Conservation (phyloP, 495 filamentous ascomycete species). For the Talaromyces thailandensis region DNA sequence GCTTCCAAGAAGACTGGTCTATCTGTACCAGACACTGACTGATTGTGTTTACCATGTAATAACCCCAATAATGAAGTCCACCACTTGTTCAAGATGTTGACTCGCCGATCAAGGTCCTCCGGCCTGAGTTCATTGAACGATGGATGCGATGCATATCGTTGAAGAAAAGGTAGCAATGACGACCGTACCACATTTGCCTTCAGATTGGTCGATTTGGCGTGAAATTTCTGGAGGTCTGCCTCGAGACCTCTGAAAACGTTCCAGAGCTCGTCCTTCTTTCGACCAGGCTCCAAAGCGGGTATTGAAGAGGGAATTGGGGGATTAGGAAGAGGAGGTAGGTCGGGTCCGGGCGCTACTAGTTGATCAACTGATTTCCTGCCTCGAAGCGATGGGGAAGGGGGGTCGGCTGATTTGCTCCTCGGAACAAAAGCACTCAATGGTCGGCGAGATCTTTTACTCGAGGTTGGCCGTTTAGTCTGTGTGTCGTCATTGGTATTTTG, state of each 20-base stretch:
- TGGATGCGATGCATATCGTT: slow-evolving; percentile 58
- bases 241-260: slow-evolving; percentile 73
- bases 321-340: slow-evolving; percentile 45
- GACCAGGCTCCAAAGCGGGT: slow-evolving; percentile 30
- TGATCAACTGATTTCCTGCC: slow-evolving; percentile 52
- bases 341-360: slow-evolving; percentile 37
- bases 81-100: slow-evolving; percentile 85
- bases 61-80: slow-evolving; percentile 87
- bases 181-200: slow-evolving; percentile 76
- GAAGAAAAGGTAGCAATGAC: slow-evolving; percentile 76
- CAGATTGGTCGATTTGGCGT: slow-evolving; percentile 63
- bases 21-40: slow-evolving; percentile 67
- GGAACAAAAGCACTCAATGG: slow-evolving; percentile 42
- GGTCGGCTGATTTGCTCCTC: slow-evolving; percentile 33
- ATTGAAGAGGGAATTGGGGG: slow-evolving; percentile 19
- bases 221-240: slow-evolving; percentile 74
- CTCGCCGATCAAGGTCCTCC: slow-evolving; percentile 81
- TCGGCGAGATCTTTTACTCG: slow-evolving; percentile 38
- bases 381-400: slow-evolving; percentile 40
- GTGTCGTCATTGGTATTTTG: not conserved
- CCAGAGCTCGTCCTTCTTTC: slow-evolving; percentile 85
- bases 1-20: slow-evolving; percentile 78
- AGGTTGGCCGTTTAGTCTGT: slow-evolving; percentile 3
- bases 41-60: slow-evolving; percentile 64
- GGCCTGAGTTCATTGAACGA: slow-evolving; percentile 58